These are phyloP conservation scores for Blepharisma stoltei DNA, from an alignment of 73 alveolate genomes.

Conservation along the genomic window DNA sequence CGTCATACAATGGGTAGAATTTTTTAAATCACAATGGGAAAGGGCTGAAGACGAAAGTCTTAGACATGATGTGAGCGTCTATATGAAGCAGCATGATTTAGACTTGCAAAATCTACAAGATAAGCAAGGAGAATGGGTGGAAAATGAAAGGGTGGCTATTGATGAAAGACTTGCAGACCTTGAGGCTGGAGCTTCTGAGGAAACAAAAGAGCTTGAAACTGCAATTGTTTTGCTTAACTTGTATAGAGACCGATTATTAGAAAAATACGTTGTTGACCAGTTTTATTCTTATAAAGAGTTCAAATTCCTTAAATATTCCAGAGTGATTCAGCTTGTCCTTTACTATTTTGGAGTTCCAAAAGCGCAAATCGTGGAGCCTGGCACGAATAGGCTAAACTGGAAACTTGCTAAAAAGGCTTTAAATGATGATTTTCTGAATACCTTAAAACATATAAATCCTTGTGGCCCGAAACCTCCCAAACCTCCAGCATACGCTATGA, in stretches of 20 bases:
- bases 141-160: conserved; percentile 54
- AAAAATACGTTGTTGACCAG: conserved; percentile 21
- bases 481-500: conserved; percentile 72
- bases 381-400: conserved; percentile 93
- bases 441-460: conserved; percentile 59
- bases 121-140: conserved; percentile 69
- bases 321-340: conserved; percentile 76
- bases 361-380: conserved; percentile 72
- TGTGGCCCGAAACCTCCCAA: conserved; percentile 84
- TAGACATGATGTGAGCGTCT: conserved; percentile 63
- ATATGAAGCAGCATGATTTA: conserved; percentile 58
- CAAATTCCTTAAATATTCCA: conserved; percentile 81
- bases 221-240: conserved; percentile 31
- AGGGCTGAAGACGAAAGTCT: conserved; percentile 68
- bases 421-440: conserved; percentile 61
- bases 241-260: conserved; percentile 26
- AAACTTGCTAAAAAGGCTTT: conserved; percentile 74
- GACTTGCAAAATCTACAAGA: conserved; percentile 71
- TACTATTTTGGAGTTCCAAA: conserved; percentile 62
- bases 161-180: conserved; percentile 37
- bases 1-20: conserved; percentile 68
- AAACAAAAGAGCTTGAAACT: conserved; percentile 41
- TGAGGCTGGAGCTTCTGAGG: conserved; percentile 33
- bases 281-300: conserved; percentile 38
- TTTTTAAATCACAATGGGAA: conserved; percentile 71